phyloP scores from a whole-genome alignment of 306 rosid species.

The Ceratonia siliqua region DNA sequence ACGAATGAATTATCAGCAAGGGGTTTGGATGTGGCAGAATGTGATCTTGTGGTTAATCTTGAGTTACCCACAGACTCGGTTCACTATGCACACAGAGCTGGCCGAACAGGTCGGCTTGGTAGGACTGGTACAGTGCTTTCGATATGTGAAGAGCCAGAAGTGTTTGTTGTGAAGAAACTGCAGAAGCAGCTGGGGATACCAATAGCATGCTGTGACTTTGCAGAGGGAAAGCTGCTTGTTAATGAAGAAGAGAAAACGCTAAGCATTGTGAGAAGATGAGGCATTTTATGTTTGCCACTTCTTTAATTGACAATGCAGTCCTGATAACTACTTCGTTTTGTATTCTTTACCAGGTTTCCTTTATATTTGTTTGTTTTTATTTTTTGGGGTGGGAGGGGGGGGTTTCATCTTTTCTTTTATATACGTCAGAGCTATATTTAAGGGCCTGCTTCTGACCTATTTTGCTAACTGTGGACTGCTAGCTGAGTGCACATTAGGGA shows the following conservation, averaged over 20 bases:
- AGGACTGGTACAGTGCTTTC: constrained; percentile 83
- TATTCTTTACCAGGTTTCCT: constrained; percentile 13
- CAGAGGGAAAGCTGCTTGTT: constrained; percentile 68
- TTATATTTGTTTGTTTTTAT: not conserved
- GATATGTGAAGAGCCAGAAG: constrained; percentile 82
- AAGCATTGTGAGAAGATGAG: constrained; percentile 28
- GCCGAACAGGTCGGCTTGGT: constrained; percentile 91
- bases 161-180: constrained; percentile 86
- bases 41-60: constrained; percentile 94
- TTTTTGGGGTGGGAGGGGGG: not conserved
- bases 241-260: constrained; percentile 49
- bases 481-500: constrained; percentile 10
- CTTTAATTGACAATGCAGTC: constrained; percentile 3
- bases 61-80: constrained; percentile 84
- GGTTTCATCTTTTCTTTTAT: not conserved
- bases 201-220: constrained; percentile 60
- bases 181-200: constrained; percentile 83
- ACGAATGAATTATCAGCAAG: constrained; percentile 93
- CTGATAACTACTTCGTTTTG: constrained; percentile 16
- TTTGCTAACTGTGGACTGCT: not conserved
- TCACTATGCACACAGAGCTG: constrained; percentile 96
- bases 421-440: not conserved
- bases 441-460: constrained; percentile 11
- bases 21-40: constrained; percentile 92
- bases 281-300: constrained; percentile 20